These are phyloP conservation scores for Eucalyptus erythrocorys DNA, from an alignment of 345 rosid species.

Conservation along the genomic window DNA sequence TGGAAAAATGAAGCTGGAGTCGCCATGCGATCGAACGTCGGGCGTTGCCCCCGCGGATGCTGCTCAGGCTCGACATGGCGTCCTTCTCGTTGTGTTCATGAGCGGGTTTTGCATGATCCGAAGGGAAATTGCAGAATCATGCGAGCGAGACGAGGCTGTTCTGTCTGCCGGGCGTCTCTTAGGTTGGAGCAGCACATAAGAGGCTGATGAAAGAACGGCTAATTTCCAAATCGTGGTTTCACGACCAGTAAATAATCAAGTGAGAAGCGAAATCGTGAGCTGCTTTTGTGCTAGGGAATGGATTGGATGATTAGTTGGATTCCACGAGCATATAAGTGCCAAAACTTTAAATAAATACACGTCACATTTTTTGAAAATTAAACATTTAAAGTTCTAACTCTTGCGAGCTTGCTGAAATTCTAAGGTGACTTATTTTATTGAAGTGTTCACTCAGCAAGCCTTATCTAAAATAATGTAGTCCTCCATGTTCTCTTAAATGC, in stretches of 20 bases:
- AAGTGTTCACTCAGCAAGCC: no score
- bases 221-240: not conserved
- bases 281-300: not conserved
- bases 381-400: no score
- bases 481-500: no score
- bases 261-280: not conserved
- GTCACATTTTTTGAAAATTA: rapidly evolving
- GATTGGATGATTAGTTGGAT: no score
- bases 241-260: not conserved
- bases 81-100: not conserved
- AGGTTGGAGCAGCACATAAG: not conserved
- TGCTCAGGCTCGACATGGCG: not conserved
- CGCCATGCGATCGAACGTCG: not conserved
- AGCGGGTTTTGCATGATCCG: not conserved
- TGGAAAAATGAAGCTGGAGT: not conserved
- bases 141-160: not conserved
- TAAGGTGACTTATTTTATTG: no score
- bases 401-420: rapidly evolving
- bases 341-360: no score
- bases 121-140: not conserved
- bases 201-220: not conserved
- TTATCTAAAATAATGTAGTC: no score
- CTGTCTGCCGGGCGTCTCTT: not conserved
- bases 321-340: no score
- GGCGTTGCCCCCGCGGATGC: not conserved